Conservation (phyloP, 2,329 filamentous ascomycete genomes). For the Xylaria multiplex region DNA sequence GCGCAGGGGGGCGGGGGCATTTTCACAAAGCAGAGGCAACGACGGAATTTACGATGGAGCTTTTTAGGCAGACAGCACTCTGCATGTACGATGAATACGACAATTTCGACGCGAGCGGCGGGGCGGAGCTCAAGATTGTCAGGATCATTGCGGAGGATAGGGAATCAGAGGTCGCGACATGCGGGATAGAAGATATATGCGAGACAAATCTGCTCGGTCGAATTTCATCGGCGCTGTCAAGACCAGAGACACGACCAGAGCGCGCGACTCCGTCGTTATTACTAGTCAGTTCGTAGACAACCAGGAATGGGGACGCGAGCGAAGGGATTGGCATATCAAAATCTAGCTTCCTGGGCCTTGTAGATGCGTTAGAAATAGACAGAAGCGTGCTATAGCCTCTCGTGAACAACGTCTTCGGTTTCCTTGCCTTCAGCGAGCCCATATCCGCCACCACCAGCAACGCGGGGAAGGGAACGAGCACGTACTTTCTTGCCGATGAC, state of each 20-base stretch:
- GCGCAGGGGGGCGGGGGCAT: not conserved
- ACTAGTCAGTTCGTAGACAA: constrained; percentile 17
- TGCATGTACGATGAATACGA: not conserved
- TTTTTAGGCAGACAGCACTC: constrained; percentile 2
- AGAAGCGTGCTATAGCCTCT: constrained; percentile 9
- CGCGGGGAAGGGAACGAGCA: not conserved
- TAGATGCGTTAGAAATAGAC: constrained; percentile 12
- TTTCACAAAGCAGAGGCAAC: not conserved
- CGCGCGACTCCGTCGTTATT: not conserved
- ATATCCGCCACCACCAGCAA: not conserved
- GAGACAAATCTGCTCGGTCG: constrained; percentile 3
- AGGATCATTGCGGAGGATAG: not conserved
- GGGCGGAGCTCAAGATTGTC: constrained; percentile 3
- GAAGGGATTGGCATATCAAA: constrained; percentile 11
- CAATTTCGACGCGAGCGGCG: constrained; percentile 8
- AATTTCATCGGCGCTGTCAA: not conserved
- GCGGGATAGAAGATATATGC: constrained; percentile 1
- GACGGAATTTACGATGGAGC: not conserved
- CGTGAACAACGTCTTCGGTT: constrained; percentile 9
- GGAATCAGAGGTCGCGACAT: not conserved
- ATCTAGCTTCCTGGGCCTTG: not conserved
- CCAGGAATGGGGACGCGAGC: constrained; percentile 1
- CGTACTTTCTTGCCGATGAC: constrained; percentile 3
- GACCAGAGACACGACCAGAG: not conserved
- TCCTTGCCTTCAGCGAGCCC: constrained; percentile 6